Conservation (phyloP, 176 grass and related monocot species). For the Hsuehochloa calcarea region DNA sequence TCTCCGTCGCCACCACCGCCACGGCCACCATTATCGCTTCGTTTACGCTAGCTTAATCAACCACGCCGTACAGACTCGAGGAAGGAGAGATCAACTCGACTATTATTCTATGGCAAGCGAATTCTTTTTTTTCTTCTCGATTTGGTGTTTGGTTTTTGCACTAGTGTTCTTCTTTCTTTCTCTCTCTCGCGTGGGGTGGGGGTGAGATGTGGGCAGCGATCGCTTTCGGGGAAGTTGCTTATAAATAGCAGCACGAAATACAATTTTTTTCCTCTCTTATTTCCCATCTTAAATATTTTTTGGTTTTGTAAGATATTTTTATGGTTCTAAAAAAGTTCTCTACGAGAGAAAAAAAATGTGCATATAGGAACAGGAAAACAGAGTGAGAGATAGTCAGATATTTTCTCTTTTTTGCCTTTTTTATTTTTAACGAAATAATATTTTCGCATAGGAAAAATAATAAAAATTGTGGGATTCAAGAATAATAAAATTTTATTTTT, state of each 20-base stretch:
- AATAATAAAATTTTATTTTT: no score
- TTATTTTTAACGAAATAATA: neutral
- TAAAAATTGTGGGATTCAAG: neutral
- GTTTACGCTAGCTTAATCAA: neutral
- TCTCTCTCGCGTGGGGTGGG: neutral
- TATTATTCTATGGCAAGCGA: neutral
- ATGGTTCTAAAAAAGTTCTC: neutral
- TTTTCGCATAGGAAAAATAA: neutral
- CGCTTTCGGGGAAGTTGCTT: slow-evolving; percentile 19
- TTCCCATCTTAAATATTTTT: neutral
- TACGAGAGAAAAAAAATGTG: no score
- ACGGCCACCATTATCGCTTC: slow-evolving; percentile 50
- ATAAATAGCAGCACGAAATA: slow-evolving; percentile 21
- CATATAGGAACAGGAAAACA: neutral
- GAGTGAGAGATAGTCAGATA: no score
- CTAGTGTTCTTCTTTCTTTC: neutral
- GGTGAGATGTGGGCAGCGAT: neutral
- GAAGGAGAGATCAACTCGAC: slow-evolving; percentile 18
- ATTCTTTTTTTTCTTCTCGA: neutral
- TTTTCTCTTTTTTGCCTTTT: neutral
- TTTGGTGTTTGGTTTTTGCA: slow-evolving; percentile 1
- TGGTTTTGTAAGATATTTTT: neutral
- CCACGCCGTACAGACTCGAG: neutral
- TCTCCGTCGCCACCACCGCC: slow-evolving; percentile 28
- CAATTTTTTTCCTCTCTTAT: neutral